Conservation (phyloP, 192 early-diverging fungal genomes). For the Geranomyces variabilis region DNA sequence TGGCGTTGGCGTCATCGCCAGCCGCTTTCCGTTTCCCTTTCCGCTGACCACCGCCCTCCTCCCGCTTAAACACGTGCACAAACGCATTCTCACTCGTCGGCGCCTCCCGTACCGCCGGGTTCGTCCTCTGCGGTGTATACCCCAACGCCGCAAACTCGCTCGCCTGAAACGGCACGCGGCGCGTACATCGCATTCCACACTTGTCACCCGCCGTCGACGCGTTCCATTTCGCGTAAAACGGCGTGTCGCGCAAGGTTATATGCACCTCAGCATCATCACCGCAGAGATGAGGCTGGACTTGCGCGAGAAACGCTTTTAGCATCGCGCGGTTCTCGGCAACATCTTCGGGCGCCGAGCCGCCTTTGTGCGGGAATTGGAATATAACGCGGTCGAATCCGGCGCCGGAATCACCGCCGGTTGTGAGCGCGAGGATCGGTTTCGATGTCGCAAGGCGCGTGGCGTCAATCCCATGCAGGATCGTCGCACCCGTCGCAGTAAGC, state of each 20-base stretch:
- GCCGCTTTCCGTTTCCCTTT: background rate
- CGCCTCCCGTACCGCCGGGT: constrained; percentile 47
- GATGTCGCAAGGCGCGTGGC: constrained; percentile 26
- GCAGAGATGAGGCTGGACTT: constrained; percentile 18
- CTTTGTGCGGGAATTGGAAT: constrained; percentile 51
- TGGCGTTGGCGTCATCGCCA: background rate
- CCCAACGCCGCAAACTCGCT: constrained; percentile 42
- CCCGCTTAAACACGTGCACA: constrained; percentile 37
- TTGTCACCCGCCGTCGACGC: constrained; percentile 31
- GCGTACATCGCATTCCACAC: constrained; percentile 26
- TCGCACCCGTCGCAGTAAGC: constrained; percentile 5
- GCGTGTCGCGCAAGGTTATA: constrained; percentile 44
- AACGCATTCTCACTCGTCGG: constrained; percentile 45
- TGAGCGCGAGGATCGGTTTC: background rate
- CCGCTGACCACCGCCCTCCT: background rate
- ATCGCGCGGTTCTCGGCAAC: constrained; percentile 34
- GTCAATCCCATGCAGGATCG: constrained; percentile 38
- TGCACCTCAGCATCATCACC: constrained; percentile 32
- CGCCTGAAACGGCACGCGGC: constrained; percentile 30
- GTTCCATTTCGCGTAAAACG: constrained; percentile 45
- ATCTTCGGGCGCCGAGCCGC: constrained; percentile 37
- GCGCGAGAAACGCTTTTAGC: constrained; percentile 38
- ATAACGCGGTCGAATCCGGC: constrained; percentile 39
- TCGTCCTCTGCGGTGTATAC: constrained; percentile 47
- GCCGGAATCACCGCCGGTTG: no score